Evolutionary conservation across 2,329 filamentous ascomycete species (phyloP), one percentile per base, ranked within the genome.

Genomic region (Sporothrix brunneoviolacea): DNA sequence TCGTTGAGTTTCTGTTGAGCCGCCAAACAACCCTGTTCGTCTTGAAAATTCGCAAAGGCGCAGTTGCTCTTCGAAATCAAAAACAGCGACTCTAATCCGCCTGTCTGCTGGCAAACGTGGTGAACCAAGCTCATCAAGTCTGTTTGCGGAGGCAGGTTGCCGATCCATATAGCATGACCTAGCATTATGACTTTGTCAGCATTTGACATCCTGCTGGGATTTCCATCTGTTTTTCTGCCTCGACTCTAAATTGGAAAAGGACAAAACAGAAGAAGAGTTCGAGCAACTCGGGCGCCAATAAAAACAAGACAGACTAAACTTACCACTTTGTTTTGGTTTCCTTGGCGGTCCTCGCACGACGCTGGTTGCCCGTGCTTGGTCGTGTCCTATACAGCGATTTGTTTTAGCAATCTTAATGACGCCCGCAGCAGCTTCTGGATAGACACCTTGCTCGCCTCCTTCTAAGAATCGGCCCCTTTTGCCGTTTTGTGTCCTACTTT

Each of bases 51-150:
- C 57, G 95, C 89, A 70, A 97, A 97, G 0, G 91, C 91, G 62
- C 91, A 97, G 63, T 96, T 96, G 65, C 91, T 96, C 66, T 96
- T 96, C 0, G 91, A 91, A 36, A 97, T 97, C 32, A 97, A 71
- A 58, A 97, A 96, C 0, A 97, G 72, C 41, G 90, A 95, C 64
- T 95, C 87, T 19, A 97, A 80, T 1, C 90, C 79, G 0, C 76
- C 77, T 0, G 88, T 84, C 57, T 91, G 85, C 55, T 80, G 82
- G 54, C 88, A 94, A 52, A 96, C 93, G 64, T 96, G 88, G 53
- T 93, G 82, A 47, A 96, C 95, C n/a, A 97, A 71, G 52, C 80
- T 86, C 67, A 89, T 83, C 12, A 97, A 75, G 36, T 84, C 84
- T 1, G 90, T 86, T 43, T 88, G 86, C 0, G 88, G 86, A 4